Percentiles rank a stretch among this genome's conserved stretches.
phyloP scores from a whole-genome alignment of 2,329 filamentous ascomycete genomes.

The Cladorrhinum sp. region DNA sequence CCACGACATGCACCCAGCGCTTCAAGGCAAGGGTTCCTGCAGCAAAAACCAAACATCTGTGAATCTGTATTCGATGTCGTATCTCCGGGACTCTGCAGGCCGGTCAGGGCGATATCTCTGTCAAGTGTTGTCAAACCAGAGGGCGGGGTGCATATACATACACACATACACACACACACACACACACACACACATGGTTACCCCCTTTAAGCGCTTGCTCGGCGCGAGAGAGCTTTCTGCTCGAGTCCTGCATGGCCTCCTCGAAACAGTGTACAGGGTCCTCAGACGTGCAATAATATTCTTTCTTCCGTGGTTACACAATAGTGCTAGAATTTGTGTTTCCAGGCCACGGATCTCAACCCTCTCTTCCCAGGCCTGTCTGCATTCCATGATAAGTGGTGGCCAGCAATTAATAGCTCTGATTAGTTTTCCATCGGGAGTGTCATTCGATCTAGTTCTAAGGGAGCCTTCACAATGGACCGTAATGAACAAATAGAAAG shows the following conservation, averaged over 20 bases:
- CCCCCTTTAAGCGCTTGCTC: too few species aligned
- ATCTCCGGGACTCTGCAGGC: background rate
- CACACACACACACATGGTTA: background rate
- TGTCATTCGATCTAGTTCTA: too few species aligned
- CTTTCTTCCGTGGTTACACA: too few species aligned
- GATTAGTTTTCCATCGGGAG: too few species aligned
- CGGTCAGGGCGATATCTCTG: background rate
- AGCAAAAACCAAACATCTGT: background rate
- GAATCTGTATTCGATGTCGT: background rate
- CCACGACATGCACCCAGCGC: background rate
- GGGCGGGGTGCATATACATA: background rate
- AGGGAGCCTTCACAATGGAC: background rate
- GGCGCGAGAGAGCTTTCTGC: background rate
- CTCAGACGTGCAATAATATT: too few species aligned
- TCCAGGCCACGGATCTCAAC: too few species aligned
- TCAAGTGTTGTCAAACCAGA: background rate
- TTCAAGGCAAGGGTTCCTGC: background rate
- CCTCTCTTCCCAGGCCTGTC: too few species aligned
- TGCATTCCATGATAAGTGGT: too few species aligned
- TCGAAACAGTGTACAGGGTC: too few species aligned
- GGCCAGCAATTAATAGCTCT: too few species aligned
- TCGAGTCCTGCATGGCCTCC: background rate
- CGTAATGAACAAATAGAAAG: background rate
- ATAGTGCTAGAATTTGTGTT: too few species aligned
- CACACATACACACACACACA: background rate